Evolutionary conservation across 352 stramenopile species (phyloP), one percentile per base, ranked within the genome.

Genomic region (Globisporangium cystogenes): DNA sequence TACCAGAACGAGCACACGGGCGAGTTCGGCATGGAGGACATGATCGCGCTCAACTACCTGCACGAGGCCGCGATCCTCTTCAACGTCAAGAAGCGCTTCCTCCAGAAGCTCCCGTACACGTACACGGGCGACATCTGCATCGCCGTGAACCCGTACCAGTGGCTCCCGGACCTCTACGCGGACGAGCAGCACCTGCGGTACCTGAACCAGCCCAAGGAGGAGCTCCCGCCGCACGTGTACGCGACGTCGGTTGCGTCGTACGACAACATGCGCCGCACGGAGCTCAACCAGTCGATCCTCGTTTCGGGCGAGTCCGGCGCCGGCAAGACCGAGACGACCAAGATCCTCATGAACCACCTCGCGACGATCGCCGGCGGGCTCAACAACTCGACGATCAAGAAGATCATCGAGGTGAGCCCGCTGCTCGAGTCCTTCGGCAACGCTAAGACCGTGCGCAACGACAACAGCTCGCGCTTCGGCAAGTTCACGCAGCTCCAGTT

Each of bases 61-160:
- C 89, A 96, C 64, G 87, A 96, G 60, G 80, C 89, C 4, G 86
- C 86, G 45, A 95, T 97, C 52, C 55, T 97, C 18, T 96, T 77
- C 64, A 97, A 96, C 60, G 65, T 97, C 48, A 86, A 91, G 61
- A 73, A 67, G 63, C 76, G 87, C 27, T 96, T 95, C 61, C 67
- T 91, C 15, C 69, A 76, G 43, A 72, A 83, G 24, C 73, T 94
- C 31, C 95, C 95, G 0, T 99, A 99, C 77, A 98, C 95, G 31
- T 96, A 96, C 65, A 97, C 96, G 27, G 93, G 95, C n/a, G 92
- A 98, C 48, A 98, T 98, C 64, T 92, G 97, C 44, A 96, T 99
- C 59, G 95, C 96, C 2, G 85, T 98, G 46, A 99, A 99, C 70
- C 96, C 95, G n/a, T 99, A 98, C 66, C 86, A 95, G 64, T 96